Evolutionary conservation across 371 early-diverging fungal genomes (phyloP), one percentile per base, ranked within the genome.

Genomic region (Choanephora cucurbitarum): DNA sequence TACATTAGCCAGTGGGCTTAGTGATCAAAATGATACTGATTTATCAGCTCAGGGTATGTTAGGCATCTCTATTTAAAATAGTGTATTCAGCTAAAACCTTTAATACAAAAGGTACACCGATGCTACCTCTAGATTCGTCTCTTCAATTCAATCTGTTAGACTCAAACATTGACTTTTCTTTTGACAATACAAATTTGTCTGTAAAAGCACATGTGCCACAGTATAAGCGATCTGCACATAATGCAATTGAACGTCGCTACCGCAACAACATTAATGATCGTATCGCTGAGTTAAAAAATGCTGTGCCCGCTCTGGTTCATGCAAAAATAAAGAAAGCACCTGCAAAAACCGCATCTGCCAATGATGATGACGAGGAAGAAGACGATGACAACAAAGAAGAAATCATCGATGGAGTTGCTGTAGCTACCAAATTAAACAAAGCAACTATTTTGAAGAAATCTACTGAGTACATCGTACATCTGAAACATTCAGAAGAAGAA

Each of bases 221-320:
- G 43, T 85, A 87, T 49, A 91, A 94, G 66, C 94, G 93, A 66
- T 88, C 90, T 7, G 93, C 95, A 0, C 97, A 96, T 69, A 96
- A 95, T 60, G 95, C 91, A 3, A 94, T 95, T 45, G 97, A 96
- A 69, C 84, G 92, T n/a, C 86, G 93, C 19, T 95, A 95, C 71
- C 84, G 97, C 55, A 94, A 92, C 72, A 96, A 95, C 69, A 91
- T 96, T 61, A 96, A 96, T 79, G 92, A 95, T 57, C 85, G 95
- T 40, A 95, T 96, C 49, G 72, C 84, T 44, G 93, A 94, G 34
- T 79, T 96, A 11, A 86, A 89, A 58, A 80, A 81, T 57, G 87
- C 90, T 0, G 91, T 96, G 0, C 96, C 96, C 0, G 93, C 93
- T 0, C 76, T 96, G n/a, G 80, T 83, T 47, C 71, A 80, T 46